These are phyloP conservation scores for Neurospora africana DNA, from an alignment of 495 filamentous ascomycete species.

Conservation along the genomic window DNA sequence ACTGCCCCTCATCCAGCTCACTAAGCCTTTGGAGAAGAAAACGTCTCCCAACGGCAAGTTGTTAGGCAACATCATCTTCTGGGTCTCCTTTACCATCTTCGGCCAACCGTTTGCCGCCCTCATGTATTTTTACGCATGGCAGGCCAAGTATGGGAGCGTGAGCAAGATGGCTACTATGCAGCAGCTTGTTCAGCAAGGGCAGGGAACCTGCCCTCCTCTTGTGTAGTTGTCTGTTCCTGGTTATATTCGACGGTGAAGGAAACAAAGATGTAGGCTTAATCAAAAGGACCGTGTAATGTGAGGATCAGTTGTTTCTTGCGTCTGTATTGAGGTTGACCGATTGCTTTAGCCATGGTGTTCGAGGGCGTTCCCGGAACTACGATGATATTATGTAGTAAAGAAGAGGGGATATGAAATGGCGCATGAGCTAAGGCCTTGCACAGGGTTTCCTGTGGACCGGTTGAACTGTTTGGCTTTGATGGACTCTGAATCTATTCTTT, in stretches of 20 bases:
- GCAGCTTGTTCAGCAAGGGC: background rate
- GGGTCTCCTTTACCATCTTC: conserved; percentile 86
- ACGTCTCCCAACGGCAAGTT: conserved; percentile 60
- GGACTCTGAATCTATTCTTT: background rate
- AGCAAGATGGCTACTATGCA: conserved; percentile 13
- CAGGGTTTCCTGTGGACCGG: background rate
- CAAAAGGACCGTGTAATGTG: background rate
- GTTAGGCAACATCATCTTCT: conserved; percentile 87
- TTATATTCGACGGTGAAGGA: background rate
- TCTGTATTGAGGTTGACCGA: background rate
- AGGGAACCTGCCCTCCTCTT: background rate
- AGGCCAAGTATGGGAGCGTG: conserved; percentile 85
- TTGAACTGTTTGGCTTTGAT: background rate
- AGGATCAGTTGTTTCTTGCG: background rate
- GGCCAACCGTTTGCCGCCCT: conserved; percentile 87
- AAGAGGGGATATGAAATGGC: background rate
- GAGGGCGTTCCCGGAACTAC: background rate
- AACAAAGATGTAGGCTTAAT: background rate
- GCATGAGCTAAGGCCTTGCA: no score
- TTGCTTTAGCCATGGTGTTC: background rate
- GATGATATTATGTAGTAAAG: background rate
- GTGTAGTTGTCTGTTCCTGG: background rate
- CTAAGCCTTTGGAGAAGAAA: conserved; percentile 66
- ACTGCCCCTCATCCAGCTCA: conserved; percentile 76
- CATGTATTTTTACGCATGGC: conserved; percentile 96